Evolutionary conservation across 192 early-diverging fungal genomes (phyloP).

Genomic region (Lobulomyces angularis): DNA sequence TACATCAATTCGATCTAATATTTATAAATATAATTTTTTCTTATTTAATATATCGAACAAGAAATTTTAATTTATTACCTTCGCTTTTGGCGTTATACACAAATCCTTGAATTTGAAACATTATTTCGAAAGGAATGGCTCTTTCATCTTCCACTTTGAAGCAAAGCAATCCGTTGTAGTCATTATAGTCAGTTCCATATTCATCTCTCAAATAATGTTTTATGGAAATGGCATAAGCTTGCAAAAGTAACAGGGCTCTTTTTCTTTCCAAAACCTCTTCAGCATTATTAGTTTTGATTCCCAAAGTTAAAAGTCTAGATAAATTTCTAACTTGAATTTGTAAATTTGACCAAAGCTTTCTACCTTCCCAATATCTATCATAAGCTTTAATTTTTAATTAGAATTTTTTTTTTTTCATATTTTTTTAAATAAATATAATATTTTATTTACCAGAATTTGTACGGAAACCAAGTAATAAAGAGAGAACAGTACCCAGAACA

Average conservation of each 20-base stretch:
- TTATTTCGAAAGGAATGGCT: too few relatives aligned
- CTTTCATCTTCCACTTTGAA: too few relatives aligned
- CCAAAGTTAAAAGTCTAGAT: slow-evolving; percentile 65
- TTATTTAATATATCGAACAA: too few relatives aligned
- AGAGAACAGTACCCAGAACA: too few relatives aligned
- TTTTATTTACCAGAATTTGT: slow-evolving; percentile 60
- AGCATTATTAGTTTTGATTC: slow-evolving; percentile 13
- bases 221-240: slow-evolving; percentile 62
- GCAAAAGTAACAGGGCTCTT: slow-evolving; percentile 59
- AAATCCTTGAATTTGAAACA: too few relatives aligned
- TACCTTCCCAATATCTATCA: slow-evolving; percentile 78
- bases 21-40: too few relatives aligned
- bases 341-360: slow-evolving; percentile 66
- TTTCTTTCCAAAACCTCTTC: slow-evolving; percentile 47
- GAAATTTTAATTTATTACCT: too few relatives aligned
- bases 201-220: slow-evolving; percentile 81
- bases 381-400: slow-evolving; percentile 40
- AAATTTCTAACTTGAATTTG: slow-evolving; percentile 59
- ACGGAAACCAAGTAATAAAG: slow-evolving; percentile 70
- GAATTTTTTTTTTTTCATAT: slow-evolving; percentile 7
- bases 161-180: too few relatives aligned
- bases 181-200: slow-evolving; percentile 48
- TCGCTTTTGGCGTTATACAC: too few relatives aligned
- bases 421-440: slow-evolving; percentile 9
- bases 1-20: neutral